Percentiles rank a stretch among this genome's conserved stretches.
These are phyloP conservation scores for Echinosophora koreensis DNA, from an alignment of 306 rosid species.

Conservation along the genomic window DNA sequence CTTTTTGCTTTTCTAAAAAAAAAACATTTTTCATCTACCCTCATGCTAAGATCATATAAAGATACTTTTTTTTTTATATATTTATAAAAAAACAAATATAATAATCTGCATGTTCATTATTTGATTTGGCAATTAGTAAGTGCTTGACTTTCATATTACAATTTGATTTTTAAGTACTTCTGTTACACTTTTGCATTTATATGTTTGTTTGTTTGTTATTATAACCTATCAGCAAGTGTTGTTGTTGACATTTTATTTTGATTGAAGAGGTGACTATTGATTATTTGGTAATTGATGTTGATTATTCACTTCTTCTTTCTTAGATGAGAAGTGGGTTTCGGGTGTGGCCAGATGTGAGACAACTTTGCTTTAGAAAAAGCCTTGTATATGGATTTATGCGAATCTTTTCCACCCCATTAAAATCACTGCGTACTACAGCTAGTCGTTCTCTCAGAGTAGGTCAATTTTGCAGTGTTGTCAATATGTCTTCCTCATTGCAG, in stretches of 20 bases:
- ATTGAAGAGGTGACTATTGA: neutral
- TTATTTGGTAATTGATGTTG: conserved; percentile 36
- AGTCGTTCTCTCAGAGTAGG: conserved; percentile 81
- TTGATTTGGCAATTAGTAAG: conserved; percentile 28
- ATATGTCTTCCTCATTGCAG: conserved; percentile 81
- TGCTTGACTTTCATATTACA: neutral
- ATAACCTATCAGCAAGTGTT: conserved; percentile 1
- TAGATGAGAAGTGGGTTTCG: conserved; percentile 76
- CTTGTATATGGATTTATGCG: conserved; percentile 81
- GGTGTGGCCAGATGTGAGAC: conserved; percentile 83
- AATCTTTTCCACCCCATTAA: conserved; percentile 74
- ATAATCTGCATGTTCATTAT: neutral
- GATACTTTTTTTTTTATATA: neutral
- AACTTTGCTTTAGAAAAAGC: conserved; percentile 74
- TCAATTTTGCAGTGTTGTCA: conserved; percentile 88
- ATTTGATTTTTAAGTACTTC: neutral
- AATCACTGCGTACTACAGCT: conserved; percentile 90
- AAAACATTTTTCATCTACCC: neutral
- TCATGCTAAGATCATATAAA: conserved; percentile 22
- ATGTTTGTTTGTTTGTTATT: neutral
- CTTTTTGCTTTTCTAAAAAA: neutral
- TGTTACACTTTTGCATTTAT: neutral
- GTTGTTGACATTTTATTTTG: conserved; percentile 17
- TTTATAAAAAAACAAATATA: neutral
- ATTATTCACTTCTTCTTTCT: conserved; percentile 28